A percentile compares a stretch with the other conserved stretches of the same genome.
phyloP scores from a whole-genome alignment of 306 rosid species.

The Alnus glutinosa region DNA sequence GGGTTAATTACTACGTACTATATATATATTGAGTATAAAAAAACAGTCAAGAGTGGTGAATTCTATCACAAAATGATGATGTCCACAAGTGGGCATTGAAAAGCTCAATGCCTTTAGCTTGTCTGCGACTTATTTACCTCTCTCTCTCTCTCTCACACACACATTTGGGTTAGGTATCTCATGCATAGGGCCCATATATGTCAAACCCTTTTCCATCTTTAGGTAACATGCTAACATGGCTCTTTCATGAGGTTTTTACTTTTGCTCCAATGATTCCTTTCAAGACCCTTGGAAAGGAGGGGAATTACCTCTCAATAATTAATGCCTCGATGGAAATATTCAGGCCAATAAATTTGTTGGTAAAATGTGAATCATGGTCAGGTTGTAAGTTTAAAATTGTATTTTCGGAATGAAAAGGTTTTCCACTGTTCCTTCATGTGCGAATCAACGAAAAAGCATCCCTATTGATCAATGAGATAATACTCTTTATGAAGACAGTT shows the following conservation, averaged over 20 bases:
- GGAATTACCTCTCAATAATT: conserved; percentile 56
- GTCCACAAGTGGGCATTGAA: conserved; percentile 62
- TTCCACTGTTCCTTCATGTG: too few relatives aligned
- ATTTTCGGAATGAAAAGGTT: neutral
- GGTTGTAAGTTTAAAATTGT: neutral
- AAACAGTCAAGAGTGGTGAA: conserved; percentile 44
- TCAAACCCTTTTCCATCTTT: conserved; percentile 58
- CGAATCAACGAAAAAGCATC: neutral
- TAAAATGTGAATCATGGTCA: neutral
- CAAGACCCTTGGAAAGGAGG: conserved; percentile 35
- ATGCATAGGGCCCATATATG: conserved; percentile 63
- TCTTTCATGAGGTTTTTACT: conserved; percentile 41
- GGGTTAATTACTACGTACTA: conserved; percentile 6
- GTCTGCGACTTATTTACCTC: conserved; percentile 16
- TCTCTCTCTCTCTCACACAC: neutral
- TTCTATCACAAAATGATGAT: conserved; percentile 68
- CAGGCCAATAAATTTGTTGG: conserved; percentile 1
- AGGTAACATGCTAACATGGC: conserved; percentile 75
- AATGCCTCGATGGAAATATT: conserved; percentile 32
- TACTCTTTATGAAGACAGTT: too few relatives aligned
- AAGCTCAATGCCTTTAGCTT: conserved; percentile 60
- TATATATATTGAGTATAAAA: conserved; percentile 25
- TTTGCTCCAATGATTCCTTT: conserved; percentile 39
- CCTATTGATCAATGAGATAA: neutral
- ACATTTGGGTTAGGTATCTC: conserved; percentile 27